These are phyloP conservation scores for Coleophoma crateriformis DNA, from an alignment of 2,329 filamentous ascomycete genomes.

Conservation along the genomic window DNA sequence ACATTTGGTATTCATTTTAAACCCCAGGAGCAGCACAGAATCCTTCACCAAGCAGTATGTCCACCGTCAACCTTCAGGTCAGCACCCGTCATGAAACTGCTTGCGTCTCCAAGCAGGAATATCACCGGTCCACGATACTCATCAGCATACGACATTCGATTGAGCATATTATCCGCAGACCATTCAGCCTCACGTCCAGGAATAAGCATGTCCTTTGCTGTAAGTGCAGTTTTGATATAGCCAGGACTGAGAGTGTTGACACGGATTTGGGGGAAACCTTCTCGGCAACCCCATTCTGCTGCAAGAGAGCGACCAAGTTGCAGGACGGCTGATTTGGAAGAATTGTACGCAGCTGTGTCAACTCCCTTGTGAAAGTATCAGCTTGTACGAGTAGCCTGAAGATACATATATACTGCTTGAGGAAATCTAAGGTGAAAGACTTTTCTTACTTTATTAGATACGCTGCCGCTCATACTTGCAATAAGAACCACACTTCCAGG, in stretches of 20 bases:
- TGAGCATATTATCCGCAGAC: slow-evolving; percentile 79
- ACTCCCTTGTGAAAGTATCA: neutral
- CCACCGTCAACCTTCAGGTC: slow-evolving; percentile 69
- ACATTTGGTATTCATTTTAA: too few species aligned
- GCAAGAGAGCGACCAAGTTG: slow-evolving; percentile 65
- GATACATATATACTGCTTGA: neutral
- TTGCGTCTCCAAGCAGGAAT: slow-evolving; percentile 58
- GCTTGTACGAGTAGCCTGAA: too few species aligned
- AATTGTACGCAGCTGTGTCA: slow-evolving; percentile 3
- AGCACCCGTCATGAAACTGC: slow-evolving; percentile 61
- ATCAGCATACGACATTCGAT: slow-evolving; percentile 54
- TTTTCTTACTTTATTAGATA: slow-evolving; percentile 57
- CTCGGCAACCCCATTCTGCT: slow-evolving; percentile 56
- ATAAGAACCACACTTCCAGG: slow-evolving; percentile 53
- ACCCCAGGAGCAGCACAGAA: too few species aligned
- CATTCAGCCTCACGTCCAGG: slow-evolving; percentile 46
- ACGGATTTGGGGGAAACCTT: slow-evolving; percentile 34
- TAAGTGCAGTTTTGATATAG: slow-evolving; percentile 2
- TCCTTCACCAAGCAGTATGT: slow-evolving; percentile 38
- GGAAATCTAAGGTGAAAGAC: slow-evolving; percentile 6
- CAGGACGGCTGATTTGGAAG: slow-evolving; percentile 35
- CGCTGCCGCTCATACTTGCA: slow-evolving; percentile 59
- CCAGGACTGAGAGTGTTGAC: slow-evolving; percentile 61
- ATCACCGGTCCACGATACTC: slow-evolving; percentile 66
- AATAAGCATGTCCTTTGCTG: neutral